Evolutionary conservation across 2,329 filamentous ascomycete genomes (phyloP).

Genomic region (Diplodia scrobiculata): DNA sequence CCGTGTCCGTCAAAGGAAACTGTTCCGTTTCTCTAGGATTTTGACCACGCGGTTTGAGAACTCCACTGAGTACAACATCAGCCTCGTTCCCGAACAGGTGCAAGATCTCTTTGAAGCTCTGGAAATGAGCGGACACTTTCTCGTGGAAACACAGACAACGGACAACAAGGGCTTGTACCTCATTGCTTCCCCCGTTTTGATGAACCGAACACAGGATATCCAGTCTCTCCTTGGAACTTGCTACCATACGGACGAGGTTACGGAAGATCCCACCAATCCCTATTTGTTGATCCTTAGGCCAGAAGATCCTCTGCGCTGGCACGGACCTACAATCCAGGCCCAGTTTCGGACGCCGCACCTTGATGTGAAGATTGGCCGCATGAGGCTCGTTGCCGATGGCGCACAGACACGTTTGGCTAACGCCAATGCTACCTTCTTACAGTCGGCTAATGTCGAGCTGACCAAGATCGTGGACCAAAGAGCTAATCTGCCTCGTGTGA

Average conservation of each 20-base stretch:
- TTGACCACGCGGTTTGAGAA: slow-evolving; percentile 95
- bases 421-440: slow-evolving; percentile 75
- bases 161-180: slow-evolving; percentile 73
- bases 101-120: slow-evolving; percentile 79
- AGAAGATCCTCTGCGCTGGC: slow-evolving; percentile 77
- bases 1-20: slow-evolving; percentile 89
- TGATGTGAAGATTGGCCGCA: slow-evolving; percentile 81
- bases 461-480: slow-evolving; percentile 89
- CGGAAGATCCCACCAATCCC: slow-evolving; percentile 74
- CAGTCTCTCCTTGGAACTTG: slow-evolving; percentile 81
- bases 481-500: slow-evolving; percentile 90
- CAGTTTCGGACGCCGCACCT: slow-evolving; percentile 75
- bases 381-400: slow-evolving; percentile 85
- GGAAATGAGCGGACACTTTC: slow-evolving; percentile 79
- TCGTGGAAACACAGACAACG: slow-evolving; percentile 67
- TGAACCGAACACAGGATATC: slow-evolving; percentile 75
- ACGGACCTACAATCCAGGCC: slow-evolving; percentile 72
- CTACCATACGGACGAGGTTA: slow-evolving; percentile 67
- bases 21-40: slow-evolving; percentile 91
- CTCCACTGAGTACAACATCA: slow-evolving; percentile 89
- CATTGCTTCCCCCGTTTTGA: slow-evolving; percentile 79
- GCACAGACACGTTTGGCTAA: slow-evolving; percentile 76
- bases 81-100: slow-evolving; percentile 67
- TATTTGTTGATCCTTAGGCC: slow-evolving; percentile 85
- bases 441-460: slow-evolving; percentile 78